Evolutionary conservation across 352 stramenopile species (phyloP).

Genomic region (Phytopythium montanum): DNA sequence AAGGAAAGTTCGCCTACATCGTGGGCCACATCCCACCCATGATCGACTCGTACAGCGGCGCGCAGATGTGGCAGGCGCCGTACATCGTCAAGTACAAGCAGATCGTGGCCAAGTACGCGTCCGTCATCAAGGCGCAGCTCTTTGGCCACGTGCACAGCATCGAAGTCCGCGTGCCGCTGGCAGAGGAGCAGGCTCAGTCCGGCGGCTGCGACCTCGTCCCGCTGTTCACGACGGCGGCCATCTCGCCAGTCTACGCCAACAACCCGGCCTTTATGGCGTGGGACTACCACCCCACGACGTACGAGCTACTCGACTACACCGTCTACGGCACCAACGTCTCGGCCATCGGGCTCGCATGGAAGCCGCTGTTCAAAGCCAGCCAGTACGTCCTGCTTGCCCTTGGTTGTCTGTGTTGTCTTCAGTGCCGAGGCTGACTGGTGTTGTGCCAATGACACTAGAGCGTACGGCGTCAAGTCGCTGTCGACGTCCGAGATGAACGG

Average conservation of each 20-base stretch:
- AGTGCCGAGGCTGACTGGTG: conserved; percentile 4
- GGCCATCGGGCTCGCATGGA: conserved; percentile 32
- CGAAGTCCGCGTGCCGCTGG: conserved; percentile 75
- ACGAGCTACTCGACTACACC: conserved; percentile 64
- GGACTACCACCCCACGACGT: conserved; percentile 53
- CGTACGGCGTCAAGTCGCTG: conserved; percentile 47
- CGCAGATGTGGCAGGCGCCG: conserved; percentile 74
- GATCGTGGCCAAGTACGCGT: conserved; percentile 52
- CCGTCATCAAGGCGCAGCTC: conserved; percentile 78
- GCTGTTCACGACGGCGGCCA: conserved; percentile 73
- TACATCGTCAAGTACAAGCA: conserved; percentile 80
- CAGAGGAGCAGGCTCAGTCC: conserved; percentile 14
- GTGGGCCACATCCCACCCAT: conserved; percentile 89
- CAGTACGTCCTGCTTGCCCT: background rate
- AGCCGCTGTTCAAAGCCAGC: conserved; percentile 40
- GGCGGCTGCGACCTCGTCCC: conserved; percentile 37
- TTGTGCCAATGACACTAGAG: background rate
- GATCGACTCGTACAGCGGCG: conserved; percentile 81
- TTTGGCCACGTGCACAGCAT: conserved; percentile 91
- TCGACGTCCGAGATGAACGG: conserved; percentile 31
- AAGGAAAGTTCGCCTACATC: conserved; percentile 67
- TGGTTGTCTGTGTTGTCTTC: background rate
- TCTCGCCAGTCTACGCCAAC: conserved; percentile 88
- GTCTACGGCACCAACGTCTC: conserved; percentile 69
- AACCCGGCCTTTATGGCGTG: conserved; percentile 87